Conservation (phyloP, 1,284 basidiomycete species). For the Apiotrichum sp. region DNA sequence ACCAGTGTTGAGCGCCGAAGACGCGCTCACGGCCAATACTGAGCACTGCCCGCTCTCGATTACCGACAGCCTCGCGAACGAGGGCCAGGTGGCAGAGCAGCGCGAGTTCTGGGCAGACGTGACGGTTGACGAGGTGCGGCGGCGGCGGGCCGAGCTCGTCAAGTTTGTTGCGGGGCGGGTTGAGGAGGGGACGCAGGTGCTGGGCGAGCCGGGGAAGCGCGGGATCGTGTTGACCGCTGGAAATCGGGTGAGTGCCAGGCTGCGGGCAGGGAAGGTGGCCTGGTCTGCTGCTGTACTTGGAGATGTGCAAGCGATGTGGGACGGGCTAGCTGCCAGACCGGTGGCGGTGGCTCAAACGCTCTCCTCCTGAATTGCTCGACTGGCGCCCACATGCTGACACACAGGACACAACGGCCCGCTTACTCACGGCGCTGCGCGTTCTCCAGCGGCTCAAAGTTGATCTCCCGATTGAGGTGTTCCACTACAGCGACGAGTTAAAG, state of each 20-base stretch:
- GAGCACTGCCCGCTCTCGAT: conserved; percentile 31
- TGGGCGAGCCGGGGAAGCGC: conserved; percentile 22
- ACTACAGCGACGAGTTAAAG: conserved; percentile 47
- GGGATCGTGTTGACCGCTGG: conserved; percentile 49
- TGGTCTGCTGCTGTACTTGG: no score
- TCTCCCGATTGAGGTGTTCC: conserved; percentile 49
- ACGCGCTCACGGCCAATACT: conserved; percentile 19
- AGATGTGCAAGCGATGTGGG: no score
- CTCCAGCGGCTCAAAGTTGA: conserved; percentile 37
- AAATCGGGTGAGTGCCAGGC: conserved; percentile 37
- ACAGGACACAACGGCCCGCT: conserved; percentile 46
- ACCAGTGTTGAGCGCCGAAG: conserved; percentile 23
- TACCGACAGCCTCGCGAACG: conserved; percentile 40
- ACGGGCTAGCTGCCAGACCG: no score
- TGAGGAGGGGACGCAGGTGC: conserved; percentile 29
- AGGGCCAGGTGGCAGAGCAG: conserved; percentile 43
- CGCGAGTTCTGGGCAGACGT: conserved; percentile 41
- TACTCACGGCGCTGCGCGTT: conserved; percentile 42
- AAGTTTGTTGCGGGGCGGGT: conserved; percentile 31
- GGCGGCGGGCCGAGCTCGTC: conserved; percentile 39
- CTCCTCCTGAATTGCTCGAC: no score
- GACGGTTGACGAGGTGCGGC: conserved; percentile 27
- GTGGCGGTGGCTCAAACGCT: no score
- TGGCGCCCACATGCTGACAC: not conserved
- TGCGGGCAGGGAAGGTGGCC: no score